Evolutionary conservation across 2,329 filamentous ascomycete genomes (phyloP), one percentile per base, ranked within the genome.

Genomic region (Colletotrichum scovillei): DNA sequence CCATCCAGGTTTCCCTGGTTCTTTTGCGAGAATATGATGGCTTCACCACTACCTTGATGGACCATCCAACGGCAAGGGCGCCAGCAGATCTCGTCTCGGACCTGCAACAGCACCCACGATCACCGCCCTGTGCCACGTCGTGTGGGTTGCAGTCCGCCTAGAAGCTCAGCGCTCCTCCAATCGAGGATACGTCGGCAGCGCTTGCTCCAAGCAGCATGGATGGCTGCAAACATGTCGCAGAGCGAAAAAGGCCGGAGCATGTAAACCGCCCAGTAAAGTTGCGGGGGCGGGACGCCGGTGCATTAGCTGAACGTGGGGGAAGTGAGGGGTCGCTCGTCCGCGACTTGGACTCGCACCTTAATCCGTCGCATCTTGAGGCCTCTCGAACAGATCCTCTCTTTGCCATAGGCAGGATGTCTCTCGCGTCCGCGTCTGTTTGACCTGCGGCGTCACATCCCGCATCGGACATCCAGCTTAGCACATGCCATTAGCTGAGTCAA

Each of bases 231-330:
- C 71, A 66, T 52, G 8, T 11, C 32, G 26, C 67, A 38, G 19
- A 56, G 22, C 60, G 30, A 70, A 26, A 65, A 12, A 14, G 16
- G 64, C 49, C 42, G 59, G 53, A 49, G 52, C 62, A 19, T 30
- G 2, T 22, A 49, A 49, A 19, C 35, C 55, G 22, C 4, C 67
- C 56, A 71, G 55, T 71, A 65, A 24, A 52, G 62, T 52, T 66
- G 71, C 67, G 67, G 60, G 59, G 67, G 46, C 67, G 60, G 71
- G 60, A 66, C 30, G 28, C 53, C 49, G 38, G 67, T 76, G 78
- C 79, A 78, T 79, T 79, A 78, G 77, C 67, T 66, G 75, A 80
- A 80, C 79, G 79, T 81, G 79, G 80, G 79, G 80, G 79, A 79
- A 74, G 59, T 77, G 75, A 76, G 76, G 77, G 76, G 77, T 78